These are phyloP conservation scores for Euphorbia celastroides DNA, from an alignment of 441 rosid species.

Conservation along the genomic window DNA sequence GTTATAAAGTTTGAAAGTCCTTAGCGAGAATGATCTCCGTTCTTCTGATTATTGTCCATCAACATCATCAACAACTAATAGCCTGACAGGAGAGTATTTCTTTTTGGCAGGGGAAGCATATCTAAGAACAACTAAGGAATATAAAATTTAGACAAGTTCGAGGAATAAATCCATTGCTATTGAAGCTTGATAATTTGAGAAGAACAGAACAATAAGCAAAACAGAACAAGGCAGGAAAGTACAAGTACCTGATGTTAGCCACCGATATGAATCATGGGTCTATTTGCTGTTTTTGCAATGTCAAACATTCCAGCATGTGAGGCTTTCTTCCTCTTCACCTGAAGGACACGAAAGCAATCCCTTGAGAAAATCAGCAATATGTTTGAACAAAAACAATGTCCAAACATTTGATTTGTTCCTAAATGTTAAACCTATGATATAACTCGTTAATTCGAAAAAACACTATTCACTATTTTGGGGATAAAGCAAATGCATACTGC, in stretches of 20 bases:
- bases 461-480: background rate
- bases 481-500: slow-evolving; percentile 50
- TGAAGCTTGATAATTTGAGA: background rate
- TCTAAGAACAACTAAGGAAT: background rate
- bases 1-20: background rate
- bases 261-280: slow-evolving; percentile 96
- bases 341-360: slow-evolving; percentile 17
- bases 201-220: background rate
- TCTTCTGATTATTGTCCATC: background rate
- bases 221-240: background rate
- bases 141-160: background rate
- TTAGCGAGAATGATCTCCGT: background rate
- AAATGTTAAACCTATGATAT: background rate
- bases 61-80: background rate
- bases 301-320: slow-evolving; percentile 96
- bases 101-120: too few relatives aligned
- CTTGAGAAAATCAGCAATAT: background rate
- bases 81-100: background rate
- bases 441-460: too few relatives aligned
- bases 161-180: background rate
- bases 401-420: background rate
- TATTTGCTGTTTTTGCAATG: slow-evolving; percentile 81
- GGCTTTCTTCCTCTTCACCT: slow-evolving; percentile 91
- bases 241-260: slow-evolving; percentile 43
- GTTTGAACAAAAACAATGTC: too few relatives aligned